A percentile compares a stretch with the other conserved stretches of the same genome.
Conservation (phyloP, 73 alveolate genomes). For the Stentor coeruleus region DNA sequence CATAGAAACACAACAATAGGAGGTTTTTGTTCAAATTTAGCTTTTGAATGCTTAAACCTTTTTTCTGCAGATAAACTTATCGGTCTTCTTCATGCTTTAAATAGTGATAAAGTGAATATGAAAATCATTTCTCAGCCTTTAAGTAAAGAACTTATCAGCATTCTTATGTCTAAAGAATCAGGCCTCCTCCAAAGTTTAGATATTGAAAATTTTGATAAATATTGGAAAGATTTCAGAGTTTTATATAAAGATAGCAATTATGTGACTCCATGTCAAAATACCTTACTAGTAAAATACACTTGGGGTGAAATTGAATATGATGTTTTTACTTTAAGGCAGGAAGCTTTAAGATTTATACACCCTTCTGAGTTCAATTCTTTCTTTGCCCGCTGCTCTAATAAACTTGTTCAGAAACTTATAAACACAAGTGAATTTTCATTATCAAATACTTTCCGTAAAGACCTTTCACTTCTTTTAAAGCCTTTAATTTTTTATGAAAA, state of each 20-base stretch:
- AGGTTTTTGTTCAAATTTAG: constrained; percentile 9
- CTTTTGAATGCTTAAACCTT: constrained; percentile 12
- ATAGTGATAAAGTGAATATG: neutral
- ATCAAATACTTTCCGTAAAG: neutral
- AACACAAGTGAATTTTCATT: neutral
- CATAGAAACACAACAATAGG: neutral
- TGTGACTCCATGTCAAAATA: neutral
- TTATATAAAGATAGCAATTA: neutral
- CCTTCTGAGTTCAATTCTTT: neutral
- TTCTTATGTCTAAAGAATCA: neutral
- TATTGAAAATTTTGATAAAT: neutral
- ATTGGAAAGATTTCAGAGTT: constrained; percentile 5
- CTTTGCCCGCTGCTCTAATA: neutral
- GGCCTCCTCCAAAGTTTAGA: constrained; percentile 15
- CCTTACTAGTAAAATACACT: neutral
- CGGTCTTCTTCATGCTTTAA: neutral
- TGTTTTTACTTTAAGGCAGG: neutral
- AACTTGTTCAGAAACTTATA: neutral
- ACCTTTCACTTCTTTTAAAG: neutral
- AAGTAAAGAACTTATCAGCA: neutral
- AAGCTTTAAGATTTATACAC: neutral
- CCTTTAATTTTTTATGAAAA: neutral
- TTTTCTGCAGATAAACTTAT: constrained; percentile 4
- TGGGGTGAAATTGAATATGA: constrained; percentile 24
- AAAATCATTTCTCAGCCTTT: neutral